Base-by-base conservation (phyloP, 441 rosid genomes). In the Croton setiger region DNA sequence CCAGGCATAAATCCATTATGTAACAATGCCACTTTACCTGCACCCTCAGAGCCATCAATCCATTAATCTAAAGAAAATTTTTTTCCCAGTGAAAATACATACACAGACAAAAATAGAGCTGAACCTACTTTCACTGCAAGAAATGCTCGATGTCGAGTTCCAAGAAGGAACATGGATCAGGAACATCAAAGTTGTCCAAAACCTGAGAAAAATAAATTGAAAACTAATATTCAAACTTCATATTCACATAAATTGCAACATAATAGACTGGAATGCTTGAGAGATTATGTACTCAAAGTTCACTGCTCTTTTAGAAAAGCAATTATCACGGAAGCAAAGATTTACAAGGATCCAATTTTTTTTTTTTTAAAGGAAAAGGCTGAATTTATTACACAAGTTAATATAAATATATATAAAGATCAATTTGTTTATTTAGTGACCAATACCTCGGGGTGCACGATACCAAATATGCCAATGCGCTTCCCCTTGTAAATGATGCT, bases 401-500 rank as follows among this genome's bases (percentile, higher is more conserved):
- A 27, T 27, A 15, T 9, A 56, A 10, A 18, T 41, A 41, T 39
- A 27, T 17, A 52, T 35, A 47, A 31, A 14, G 17, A 13, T 23
- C 5, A 13, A 41, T 15, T 20, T 27, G 18, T 5, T 62, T 10
- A 43, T 18, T 13, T 1, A 14, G 7, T 8, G 12, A 51, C 10
- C 47, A 23, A 18, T 85, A 91, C 99, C 97, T 88, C 80, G 33
- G 99, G 97, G 57, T 93, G 98, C 74, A 96, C 98, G 2, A 93
- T 93, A 63, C 99, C 99, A 63, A 96, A 96, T 66, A 68, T 75
- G 47, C 97, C 96, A 72, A 89, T 78, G 54, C 51, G 82, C 76
- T 85, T 88, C 77, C 97, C 97, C 74, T 83, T 87, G 84, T 71
- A 87, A 72, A 86, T 77, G 80, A 96, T 85, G 72, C 86, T 86